Evolutionary conservation across 805 yeast genomes (phyloP).

Genomic region (Zygoascus tannicola): DNA sequence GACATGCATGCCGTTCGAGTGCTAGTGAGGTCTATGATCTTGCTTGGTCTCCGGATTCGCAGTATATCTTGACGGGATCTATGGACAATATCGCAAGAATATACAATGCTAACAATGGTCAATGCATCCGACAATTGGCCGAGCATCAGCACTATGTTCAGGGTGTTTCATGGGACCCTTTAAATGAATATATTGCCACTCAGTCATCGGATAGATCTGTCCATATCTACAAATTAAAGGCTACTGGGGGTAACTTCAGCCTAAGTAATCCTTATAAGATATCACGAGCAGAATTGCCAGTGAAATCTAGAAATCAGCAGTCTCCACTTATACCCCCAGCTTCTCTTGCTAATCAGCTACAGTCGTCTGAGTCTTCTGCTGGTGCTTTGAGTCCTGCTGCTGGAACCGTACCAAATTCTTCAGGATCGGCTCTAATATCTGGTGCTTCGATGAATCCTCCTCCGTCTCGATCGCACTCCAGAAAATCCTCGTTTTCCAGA

Average conservation of each 20-base stretch:
- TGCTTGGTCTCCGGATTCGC: conserved; percentile 84
- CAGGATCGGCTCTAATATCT: conserved; percentile 14
- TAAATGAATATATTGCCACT: conserved; percentile 64
- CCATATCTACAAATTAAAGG: conserved; percentile 48
- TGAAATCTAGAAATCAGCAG: conserved; percentile 13
- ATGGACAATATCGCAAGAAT: conserved; percentile 81
- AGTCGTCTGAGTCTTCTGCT: background rate
- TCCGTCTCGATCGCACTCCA: conserved; percentile 28
- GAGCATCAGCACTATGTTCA: conserved; percentile 88
- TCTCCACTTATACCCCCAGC: background rate
- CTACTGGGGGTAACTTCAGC: conserved; percentile 26
- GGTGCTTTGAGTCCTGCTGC: conserved; percentile 1
- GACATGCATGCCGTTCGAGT: conserved; percentile 48
- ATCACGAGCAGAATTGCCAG: conserved; percentile 50
- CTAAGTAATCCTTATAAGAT: conserved; percentile 39
- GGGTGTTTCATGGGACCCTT: conserved; percentile 95
- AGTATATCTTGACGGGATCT: conserved; percentile 73
- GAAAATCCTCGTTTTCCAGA: conserved; percentile 36
- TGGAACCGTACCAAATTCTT: conserved; percentile 3
- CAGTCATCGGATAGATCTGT: conserved; percentile 86
- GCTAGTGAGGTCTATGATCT: conserved; percentile 80
- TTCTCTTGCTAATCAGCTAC: background rate
- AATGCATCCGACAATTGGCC: conserved; percentile 46
- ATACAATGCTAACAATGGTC: conserved; percentile 49
- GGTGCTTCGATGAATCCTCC: conserved; percentile 26